These are phyloP conservation scores for Aspergillus bertholletiae DNA, from an alignment of 495 filamentous ascomycete species.

Conservation along the genomic window DNA sequence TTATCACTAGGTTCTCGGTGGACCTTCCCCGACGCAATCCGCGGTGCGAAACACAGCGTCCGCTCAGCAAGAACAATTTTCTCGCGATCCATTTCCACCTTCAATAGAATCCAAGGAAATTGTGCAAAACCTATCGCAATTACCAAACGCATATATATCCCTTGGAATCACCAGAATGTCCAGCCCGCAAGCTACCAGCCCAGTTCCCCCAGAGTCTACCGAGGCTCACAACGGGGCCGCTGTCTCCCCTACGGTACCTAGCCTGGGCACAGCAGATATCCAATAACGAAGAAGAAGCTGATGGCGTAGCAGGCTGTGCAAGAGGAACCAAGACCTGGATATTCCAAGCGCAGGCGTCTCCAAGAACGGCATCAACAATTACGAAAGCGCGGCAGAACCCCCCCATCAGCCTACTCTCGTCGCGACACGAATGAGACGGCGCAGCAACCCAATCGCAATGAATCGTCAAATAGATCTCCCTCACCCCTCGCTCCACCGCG, in stretches of 20 bases:
- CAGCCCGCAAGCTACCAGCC: not conserved
- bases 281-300: conserved; percentile 23
- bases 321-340: conserved; percentile 14
- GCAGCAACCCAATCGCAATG: conserved; percentile 15
- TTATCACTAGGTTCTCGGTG: conserved; percentile 8
- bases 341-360: conserved; percentile 39
- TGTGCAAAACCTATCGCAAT: not conserved
- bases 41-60: not conserved
- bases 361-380: conserved; percentile 42
- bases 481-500: conserved; percentile 34
- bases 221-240: conserved; percentile 4
- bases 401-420: conserved; percentile 41
- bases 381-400: conserved; percentile 34
- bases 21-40: not conserved
- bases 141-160: not conserved
- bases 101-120: not conserved
- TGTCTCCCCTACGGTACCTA: conserved; percentile 1
- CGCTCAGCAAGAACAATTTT: not conserved
- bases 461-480: conserved; percentile 27
- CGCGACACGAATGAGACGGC: conserved; percentile 29
- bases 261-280: conserved; percentile 12
- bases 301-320: conserved; percentile 19
- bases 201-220: not conserved
- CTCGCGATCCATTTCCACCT: not conserved
- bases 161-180: not conserved